Conservation (phyloP, 2,329 filamentous ascomycete species). For the Fusarium sp. region DNA sequence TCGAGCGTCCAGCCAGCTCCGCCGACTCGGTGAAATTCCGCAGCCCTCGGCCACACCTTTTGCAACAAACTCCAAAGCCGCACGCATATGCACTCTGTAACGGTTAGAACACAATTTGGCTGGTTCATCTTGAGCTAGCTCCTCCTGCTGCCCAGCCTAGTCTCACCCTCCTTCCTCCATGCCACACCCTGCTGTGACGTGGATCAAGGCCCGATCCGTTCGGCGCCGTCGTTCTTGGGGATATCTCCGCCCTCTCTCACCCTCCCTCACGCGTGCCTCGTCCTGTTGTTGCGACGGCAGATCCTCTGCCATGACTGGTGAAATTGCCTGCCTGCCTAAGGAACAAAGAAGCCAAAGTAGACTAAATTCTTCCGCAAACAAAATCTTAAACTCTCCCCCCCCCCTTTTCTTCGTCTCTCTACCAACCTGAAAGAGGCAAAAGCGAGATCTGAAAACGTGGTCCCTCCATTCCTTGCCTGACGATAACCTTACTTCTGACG, state of each 20-base stretch:
- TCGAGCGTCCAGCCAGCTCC: constrained; percentile 5
- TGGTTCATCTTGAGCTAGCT: constrained; percentile 7
- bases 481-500: constrained; percentile 46
- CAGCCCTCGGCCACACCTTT: neutral
- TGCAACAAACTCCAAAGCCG: constrained; percentile 2
- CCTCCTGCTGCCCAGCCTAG: constrained; percentile 39
- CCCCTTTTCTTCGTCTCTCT: constrained; percentile 5
- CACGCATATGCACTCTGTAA: constrained; percentile 18
- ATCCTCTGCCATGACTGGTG: constrained; percentile 4
- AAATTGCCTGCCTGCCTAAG: constrained; percentile 25
- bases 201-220: constrained; percentile 50
- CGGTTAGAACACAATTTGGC: constrained; percentile 28
- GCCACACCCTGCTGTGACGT: constrained; percentile 44
- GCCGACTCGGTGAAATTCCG: constrained; percentile 26
- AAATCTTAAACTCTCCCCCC: neutral
- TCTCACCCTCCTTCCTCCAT: constrained; percentile 30
- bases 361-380: constrained; percentile 6
- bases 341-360: constrained; percentile 23
- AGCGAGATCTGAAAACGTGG: constrained; percentile 38
- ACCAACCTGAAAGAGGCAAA: constrained; percentile 6
- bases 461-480: constrained; percentile 41
- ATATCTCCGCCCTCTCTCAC: constrained; percentile 17
- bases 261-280: constrained; percentile 21
- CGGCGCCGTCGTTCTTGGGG: constrained; percentile 33
- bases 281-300: constrained; percentile 1